These are phyloP conservation scores for Aspergillus udagawae DNA, from an alignment of 2,329 filamentous ascomycete genomes.

Conservation along the genomic window DNA sequence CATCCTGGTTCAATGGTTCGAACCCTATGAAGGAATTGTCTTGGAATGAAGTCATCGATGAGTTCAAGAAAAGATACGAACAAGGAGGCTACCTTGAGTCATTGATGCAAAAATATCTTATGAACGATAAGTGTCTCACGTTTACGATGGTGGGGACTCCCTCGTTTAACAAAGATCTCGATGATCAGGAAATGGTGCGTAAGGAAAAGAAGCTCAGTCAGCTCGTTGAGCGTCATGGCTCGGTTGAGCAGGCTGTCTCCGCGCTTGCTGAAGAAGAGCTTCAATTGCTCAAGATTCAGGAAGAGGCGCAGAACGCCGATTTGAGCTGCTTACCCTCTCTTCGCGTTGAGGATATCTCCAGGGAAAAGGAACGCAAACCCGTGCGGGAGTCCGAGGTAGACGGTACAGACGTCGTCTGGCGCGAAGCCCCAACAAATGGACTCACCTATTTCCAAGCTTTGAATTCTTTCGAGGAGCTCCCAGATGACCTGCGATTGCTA, in stretches of 20 bases:
- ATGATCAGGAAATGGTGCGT: constrained; percentile 70
- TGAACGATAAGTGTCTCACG: constrained; percentile 80
- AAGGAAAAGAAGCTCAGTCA: constrained; percentile 71
- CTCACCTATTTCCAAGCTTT: constrained; percentile 93
- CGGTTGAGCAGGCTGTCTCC: constrained; percentile 66
- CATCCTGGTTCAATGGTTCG: constrained; percentile 91
- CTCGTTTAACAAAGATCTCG: constrained; percentile 69
- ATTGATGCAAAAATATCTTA: constrained; percentile 81
- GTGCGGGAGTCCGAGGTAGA: constrained; percentile 54
- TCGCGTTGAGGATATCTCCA: constrained; percentile 82
- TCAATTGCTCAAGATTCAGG: constrained; percentile 75
- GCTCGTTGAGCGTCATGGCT: constrained; percentile 64
- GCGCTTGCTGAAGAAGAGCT: constrained; percentile 74
- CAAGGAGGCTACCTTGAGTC: constrained; percentile 77
- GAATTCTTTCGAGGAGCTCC: constrained; percentile 72
- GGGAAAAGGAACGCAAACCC: constrained; percentile 71
- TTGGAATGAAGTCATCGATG: constrained; percentile 83
- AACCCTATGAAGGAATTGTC: constrained; percentile 87
- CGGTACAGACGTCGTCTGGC: constrained; percentile 75
- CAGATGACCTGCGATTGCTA: constrained; percentile 77
- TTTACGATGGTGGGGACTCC: constrained; percentile 92
- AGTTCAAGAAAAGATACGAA: constrained; percentile 73
- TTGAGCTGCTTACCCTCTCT: constrained; percentile 84
- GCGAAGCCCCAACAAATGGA: constrained; percentile 89
- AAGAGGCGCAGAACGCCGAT: constrained; percentile 77